Evolutionary conservation across 768 basidiomycete genomes (phyloP), one percentile per base, ranked within the genome.

Genomic region (Boletus sp.): DNA sequence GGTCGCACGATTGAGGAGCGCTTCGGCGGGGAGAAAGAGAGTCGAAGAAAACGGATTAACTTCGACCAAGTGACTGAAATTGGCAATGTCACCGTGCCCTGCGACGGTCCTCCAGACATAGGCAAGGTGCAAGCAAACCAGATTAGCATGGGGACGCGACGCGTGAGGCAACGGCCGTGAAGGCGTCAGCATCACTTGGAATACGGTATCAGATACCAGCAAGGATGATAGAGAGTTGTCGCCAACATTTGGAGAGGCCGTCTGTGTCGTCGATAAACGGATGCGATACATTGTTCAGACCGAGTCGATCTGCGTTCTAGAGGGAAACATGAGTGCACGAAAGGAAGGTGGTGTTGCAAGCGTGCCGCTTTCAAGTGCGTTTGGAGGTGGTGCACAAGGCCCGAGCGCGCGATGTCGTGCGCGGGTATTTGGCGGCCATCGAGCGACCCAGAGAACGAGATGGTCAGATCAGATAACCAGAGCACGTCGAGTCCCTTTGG

Each of bases 231-330:
- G 53, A 50, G 27, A 57, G 19, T 37, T 0, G 10, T 14, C n/a
- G 59, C 69, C 45, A 63, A 81, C 80, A 50, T 70, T 75, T 79
- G 32, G 72, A 65, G 9, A 67, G 57, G 46, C 70, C 73, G 53
- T 78, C 78, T 42, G 72, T 66, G 21, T 77, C 71, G 58, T 79
- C 78, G 21, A 83, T 64, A 57, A 76, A 77, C 21, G 78, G 61
- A 54, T 77, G 71, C n/a, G 87, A 87, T 38, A 88, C 71, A 45
- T 72, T 74, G 54, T 77, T 77, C 49, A 90, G 70, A 35, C 83
- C 85, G 11, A 90, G 77, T 54, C 76, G 75, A 38, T 63, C 58
- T 19, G 81, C 73, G 66, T 90, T 89, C 88, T 90, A 61, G 53
- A 54, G 30, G 44, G 47, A 37, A 37, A 39, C 9, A 39, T 65